A percentile compares a stretch with the other conserved stretches of the same genome.
phyloP scores from a whole-genome alignment of 2,329 filamentous ascomycete genomes.

The Cladosporium phlei region DNA sequence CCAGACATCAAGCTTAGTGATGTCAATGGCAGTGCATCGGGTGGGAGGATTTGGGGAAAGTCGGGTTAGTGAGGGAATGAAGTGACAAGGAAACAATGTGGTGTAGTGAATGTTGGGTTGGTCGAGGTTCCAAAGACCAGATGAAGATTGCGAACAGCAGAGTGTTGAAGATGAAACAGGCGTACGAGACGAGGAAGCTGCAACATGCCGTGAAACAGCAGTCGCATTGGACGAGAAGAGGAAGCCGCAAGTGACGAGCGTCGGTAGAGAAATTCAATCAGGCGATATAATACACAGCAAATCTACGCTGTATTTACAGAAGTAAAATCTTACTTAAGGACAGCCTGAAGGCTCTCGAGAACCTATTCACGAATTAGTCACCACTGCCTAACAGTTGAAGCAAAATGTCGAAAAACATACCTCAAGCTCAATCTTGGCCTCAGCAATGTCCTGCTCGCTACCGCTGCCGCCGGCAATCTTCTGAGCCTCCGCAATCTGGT shows the following conservation, averaged over 20 bases:
- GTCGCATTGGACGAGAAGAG: background rate
- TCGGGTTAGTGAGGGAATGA: too few species aligned
- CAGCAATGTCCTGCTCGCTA: slow-evolving; percentile 94
- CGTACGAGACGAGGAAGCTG: too few species aligned
- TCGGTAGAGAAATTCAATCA: slow-evolving; percentile 2
- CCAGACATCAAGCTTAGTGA: slow-evolving; percentile 6
- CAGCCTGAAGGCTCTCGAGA: slow-evolving; percentile 75
- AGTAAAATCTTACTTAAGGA: slow-evolving; percentile 62
- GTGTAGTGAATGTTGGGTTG: too few species aligned
- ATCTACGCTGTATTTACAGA: slow-evolving; percentile 15
- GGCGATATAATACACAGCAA: slow-evolving; percentile 14
- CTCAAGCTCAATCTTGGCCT: slow-evolving; percentile 99
- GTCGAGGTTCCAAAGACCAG: too few species aligned
- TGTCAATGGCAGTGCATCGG: too few species aligned
- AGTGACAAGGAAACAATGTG: too few species aligned
- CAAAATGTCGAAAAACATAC: slow-evolving; percentile 46
- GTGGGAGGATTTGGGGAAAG: too few species aligned
- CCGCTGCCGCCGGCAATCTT: slow-evolving; percentile 87
- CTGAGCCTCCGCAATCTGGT: slow-evolving; percentile 90
- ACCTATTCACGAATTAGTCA: slow-evolving; percentile 50
- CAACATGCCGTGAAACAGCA: too few species aligned
- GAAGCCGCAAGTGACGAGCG: too few species aligned
- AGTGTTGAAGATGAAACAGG: too few species aligned
- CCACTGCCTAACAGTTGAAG: background rate
- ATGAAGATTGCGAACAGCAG: too few species aligned